Conservation (phyloP, 441 rosid species). For the Pelargonium myrrhifolium region DNA sequence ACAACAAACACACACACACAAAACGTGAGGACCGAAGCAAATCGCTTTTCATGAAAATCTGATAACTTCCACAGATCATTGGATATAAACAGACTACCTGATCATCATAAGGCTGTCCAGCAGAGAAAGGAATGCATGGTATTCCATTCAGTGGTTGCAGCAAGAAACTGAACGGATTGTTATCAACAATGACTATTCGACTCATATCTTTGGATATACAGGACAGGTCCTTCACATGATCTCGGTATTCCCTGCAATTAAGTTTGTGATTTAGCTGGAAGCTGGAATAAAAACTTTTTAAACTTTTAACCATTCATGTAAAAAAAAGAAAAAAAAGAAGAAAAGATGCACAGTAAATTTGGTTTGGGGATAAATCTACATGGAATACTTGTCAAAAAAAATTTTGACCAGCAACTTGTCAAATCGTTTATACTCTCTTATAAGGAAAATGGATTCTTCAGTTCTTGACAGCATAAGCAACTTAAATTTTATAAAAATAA, state of each 20-base stretch:
- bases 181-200: slow-evolving; percentile 31
- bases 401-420: no score
- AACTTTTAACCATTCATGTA: no score
- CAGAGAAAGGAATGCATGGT: slow-evolving; percentile 32
- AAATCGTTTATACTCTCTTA: no score
- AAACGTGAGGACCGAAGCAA: not conserved
- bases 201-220: slow-evolving; percentile 24
- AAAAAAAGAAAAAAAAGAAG: no score
- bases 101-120: slow-evolving; percentile 29
- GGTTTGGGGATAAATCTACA: no score
- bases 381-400: no score
- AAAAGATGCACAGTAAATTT: no score
- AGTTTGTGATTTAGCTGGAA: no score
- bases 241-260: slow-evolving; percentile 27
- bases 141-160: slow-evolving; percentile 36
- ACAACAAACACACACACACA: not conserved
- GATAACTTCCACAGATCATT: not conserved
- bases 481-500: no score
- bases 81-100: slow-evolving; percentile 21
- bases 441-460: no score
- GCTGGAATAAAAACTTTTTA: no score
- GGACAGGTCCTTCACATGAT: slow-evolving; percentile 36
- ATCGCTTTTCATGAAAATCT: not conserved
- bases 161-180: slow-evolving; percentile 39
- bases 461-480: no score